Evolutionary conservation across 495 filamentous ascomycete genomes (phyloP), one percentile per base, ranked within the genome.

Genomic region (Xylaria grammica): DNA sequence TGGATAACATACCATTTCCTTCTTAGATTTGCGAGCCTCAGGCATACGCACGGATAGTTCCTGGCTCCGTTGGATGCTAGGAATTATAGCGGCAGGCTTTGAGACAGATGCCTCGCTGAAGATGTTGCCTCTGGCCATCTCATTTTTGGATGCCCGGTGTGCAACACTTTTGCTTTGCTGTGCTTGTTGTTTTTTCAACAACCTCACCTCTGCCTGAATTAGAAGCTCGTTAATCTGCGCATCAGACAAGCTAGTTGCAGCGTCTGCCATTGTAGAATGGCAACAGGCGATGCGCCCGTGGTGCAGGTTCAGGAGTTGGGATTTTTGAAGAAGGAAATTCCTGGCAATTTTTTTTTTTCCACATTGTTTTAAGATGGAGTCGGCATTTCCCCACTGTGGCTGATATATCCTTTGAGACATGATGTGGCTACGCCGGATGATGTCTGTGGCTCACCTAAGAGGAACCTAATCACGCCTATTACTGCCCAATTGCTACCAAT

Each of bases 231-330:
- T 66, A 26, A 74, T 71, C 42, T 74, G 70, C 19, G 66, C 68
- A 54, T 72, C 72, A 27, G 70, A 71, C 27, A 74, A 59, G 66
- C 42, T 60, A 26, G 46, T 52, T 38, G 36, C 46, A 63, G 49
- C 60, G 49, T 72, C 69, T 27, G 63, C 72, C 65, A 74, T 64
- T 34, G 36, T 50, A 59, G 29, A 75, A 87, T 91, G 85, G 91
- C 89, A 89, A 85, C 84, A 79, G 81, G 81, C 78, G 71, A 92
- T 89, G 88, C 52, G 65, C 71, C 78, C 67, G 77, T 78, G 71
- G 75, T 54, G 26, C 22, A 38, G 22, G 13, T 46, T 44, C 27
- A 4, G 26, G 15, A 32, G 15, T 53, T 48, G 34, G 36, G 60
- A 48, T 27, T 10, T 58, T 48, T n/a, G 26, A 53, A 52, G n/a